Percentiles rank a stretch among this genome's conserved stretches.
Evolutionary conservation across 371 early-diverging fungal genomes (phyloP).

Genomic region (Cokeromyces recurvatus): DNA sequence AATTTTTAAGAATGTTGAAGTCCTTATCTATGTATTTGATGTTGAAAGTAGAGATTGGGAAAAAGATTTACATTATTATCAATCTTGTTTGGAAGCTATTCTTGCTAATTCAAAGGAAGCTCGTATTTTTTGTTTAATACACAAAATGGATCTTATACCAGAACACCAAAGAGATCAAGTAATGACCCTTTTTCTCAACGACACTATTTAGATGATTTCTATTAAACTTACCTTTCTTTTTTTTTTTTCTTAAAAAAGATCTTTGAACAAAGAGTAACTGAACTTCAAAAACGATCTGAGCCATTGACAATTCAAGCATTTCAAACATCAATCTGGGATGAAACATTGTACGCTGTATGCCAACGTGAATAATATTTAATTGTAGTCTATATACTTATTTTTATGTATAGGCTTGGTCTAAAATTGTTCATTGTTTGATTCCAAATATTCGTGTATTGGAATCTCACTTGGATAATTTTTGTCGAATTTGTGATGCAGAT

Average conservation of each 20-base stretch:
- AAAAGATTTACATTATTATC: slow-evolving; percentile 87
- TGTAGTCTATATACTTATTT: not conserved
- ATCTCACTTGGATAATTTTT: slow-evolving; percentile 72
- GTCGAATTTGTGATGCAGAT: slow-evolving; percentile 82
- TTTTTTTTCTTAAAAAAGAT: too few relatives aligned
- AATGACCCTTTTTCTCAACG: too few relatives aligned
- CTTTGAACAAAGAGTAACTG: slow-evolving; percentile 64
- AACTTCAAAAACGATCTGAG: slow-evolving; percentile 68
- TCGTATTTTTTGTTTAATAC: slow-evolving; percentile 90
- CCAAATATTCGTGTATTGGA: slow-evolving; percentile 87
- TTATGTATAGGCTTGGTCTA: slow-evolving; percentile 85
- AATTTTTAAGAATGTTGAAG: slow-evolving; percentile 96
- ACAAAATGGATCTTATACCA: slow-evolving; percentile 94
- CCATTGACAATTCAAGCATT: slow-evolving; percentile 74
- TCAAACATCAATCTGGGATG: slow-evolving; percentile 95
- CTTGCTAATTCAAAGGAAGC: slow-evolving; percentile 81
- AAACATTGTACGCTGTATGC: slow-evolving; percentile 83
- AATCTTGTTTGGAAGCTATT: slow-evolving; percentile 85
- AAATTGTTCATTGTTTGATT: slow-evolving; percentile 90
- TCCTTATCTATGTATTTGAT: slow-evolving; percentile 96
- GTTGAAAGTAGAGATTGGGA: slow-evolving; percentile 90
- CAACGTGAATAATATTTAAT: not conserved
- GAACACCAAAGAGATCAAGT: slow-evolving; percentile 71
- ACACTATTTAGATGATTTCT: too few relatives aligned
- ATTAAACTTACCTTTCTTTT: too few relatives aligned